phyloP scores from a whole-genome alignment of 345 rosid genomes.

The Lenwebbia sp. region DNA sequence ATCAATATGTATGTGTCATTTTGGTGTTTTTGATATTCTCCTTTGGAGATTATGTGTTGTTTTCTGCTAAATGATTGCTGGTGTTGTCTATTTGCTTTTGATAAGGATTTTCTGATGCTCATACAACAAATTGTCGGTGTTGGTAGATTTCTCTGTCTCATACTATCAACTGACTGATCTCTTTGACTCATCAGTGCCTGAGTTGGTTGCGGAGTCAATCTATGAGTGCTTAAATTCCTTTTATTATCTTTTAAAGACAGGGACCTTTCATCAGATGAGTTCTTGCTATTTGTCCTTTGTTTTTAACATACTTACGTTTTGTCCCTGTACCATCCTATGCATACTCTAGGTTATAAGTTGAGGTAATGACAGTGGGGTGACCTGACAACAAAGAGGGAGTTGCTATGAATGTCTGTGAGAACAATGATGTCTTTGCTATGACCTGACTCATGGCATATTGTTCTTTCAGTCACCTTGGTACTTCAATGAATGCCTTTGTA shows the following conservation, averaged over 20 bases:
- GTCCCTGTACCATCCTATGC: background rate
- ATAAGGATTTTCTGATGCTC: background rate
- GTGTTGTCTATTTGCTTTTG: background rate
- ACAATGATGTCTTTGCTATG: background rate
- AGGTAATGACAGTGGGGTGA: background rate
- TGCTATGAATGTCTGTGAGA: background rate
- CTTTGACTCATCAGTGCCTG: background rate
- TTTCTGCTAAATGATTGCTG: background rate
- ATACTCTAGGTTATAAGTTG: background rate
- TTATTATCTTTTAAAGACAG: background rate
- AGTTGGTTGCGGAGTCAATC: background rate
- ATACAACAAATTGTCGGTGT: background rate
- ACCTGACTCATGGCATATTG: background rate
- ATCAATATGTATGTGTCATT: conserved; percentile 1
- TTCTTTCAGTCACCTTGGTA: background rate
- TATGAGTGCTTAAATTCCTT: background rate
- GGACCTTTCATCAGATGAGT: background rate
- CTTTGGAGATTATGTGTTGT: background rate
- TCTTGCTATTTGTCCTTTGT: background rate
- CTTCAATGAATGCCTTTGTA: background rate
- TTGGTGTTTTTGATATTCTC: background rate
- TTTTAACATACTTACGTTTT: background rate
- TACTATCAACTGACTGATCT: background rate
- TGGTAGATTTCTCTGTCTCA: background rate
- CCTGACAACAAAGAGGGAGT: background rate